phyloP scores from a whole-genome alignment of 2,329 filamentous ascomycete species.

The Dryadomyces quercus-mongolicae region DNA sequence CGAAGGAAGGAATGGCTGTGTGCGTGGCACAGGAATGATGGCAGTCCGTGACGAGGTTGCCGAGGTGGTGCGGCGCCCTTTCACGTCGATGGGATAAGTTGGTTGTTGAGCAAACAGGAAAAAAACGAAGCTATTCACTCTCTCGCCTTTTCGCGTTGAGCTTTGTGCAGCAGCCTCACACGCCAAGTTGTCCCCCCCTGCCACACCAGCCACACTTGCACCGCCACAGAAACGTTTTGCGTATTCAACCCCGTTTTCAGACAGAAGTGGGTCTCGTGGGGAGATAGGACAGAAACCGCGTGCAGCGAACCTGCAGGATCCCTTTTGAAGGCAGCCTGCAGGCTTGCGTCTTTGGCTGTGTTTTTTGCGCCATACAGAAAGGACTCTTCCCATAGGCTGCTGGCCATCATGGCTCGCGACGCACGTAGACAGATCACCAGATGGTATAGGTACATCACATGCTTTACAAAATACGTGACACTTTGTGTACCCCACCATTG shows the following conservation, averaged over 20 bases:
- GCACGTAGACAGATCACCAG: too few species aligned
- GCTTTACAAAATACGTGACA: too few species aligned
- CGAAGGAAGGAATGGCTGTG: background rate
- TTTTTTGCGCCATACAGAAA: background rate
- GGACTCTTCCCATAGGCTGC: background rate
- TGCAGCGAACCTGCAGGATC: background rate
- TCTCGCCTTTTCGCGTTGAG: background rate
- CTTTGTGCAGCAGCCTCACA: background rate
- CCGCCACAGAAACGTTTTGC: background rate
- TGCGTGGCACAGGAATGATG: background rate
- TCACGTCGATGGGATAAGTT: background rate
- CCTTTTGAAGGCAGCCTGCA: background rate
- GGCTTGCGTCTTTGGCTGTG: background rate
- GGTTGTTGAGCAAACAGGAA: background rate
- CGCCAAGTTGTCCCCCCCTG: background rate
- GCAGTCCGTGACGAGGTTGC: background rate
- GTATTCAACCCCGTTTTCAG: too few species aligned
- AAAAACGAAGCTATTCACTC: constrained; percentile 1
- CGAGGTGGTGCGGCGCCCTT: background rate
- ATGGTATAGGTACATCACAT: too few species aligned
- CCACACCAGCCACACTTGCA: background rate
- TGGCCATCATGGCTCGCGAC: too few species aligned
- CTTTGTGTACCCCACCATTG: too few species aligned
- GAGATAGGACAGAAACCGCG: background rate
- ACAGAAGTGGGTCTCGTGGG: background rate